These are phyloP conservation scores for Limonium bicolor DNA, from an alignment of 148 eudicot genomes.

Conservation along the genomic window DNA sequence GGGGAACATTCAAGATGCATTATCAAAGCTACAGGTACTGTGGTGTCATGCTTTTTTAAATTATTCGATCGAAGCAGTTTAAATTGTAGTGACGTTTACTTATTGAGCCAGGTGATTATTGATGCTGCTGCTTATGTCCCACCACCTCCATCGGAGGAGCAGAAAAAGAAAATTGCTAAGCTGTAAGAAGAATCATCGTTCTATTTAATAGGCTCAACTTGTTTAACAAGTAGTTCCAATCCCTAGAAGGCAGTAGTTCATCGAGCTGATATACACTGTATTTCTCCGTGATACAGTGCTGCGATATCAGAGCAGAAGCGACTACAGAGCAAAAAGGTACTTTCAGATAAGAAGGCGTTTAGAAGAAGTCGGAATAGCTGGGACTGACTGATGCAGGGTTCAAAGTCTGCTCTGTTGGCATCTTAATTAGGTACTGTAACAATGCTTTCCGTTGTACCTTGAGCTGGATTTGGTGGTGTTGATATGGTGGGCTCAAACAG, in stretches of 20 bases:
- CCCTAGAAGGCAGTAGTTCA: background rate
- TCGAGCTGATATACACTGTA: no score
- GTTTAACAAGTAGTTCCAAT: background rate
- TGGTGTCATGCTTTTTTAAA: no score
- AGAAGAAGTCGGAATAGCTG: slow-evolving; percentile 57
- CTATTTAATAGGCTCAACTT: no score
- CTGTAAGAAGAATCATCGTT: no score
- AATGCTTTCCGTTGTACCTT: no score
- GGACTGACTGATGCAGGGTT: no score
- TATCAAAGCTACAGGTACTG: slow-evolving; percentile 61
- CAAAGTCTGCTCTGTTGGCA: no score
- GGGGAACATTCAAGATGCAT: slow-evolving; percentile 69
- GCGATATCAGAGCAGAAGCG: slow-evolving; percentile 61
- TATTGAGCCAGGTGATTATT: slow-evolving; percentile 45
- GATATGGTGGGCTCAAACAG: no score
- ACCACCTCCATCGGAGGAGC: slow-evolving; percentile 89
- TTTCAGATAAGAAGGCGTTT: slow-evolving; percentile 51
- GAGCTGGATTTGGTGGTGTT: no score
- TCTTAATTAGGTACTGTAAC: no score
- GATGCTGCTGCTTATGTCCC: slow-evolving; percentile 97
- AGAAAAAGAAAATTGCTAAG: slow-evolving; percentile 59
- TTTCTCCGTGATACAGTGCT: slow-evolving; percentile 57
- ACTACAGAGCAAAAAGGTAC: slow-evolving; percentile 54
- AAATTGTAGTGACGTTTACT: background rate
- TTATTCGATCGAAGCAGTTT: no score